Conservation (phyloP, 305 asterid species). For the Fraxinus baroniana region DNA sequence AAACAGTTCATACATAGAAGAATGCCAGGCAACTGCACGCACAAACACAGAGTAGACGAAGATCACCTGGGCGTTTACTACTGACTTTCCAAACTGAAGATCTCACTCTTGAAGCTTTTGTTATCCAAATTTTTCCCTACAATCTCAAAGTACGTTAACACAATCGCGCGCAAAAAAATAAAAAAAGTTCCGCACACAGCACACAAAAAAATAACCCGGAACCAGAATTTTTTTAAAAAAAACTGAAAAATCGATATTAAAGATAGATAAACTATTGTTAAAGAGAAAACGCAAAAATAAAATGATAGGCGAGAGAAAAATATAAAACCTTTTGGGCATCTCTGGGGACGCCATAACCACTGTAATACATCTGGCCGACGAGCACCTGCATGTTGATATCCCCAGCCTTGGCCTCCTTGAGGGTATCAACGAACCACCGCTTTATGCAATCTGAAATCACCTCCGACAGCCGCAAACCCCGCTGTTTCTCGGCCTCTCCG, state of each 20-base stretch:
- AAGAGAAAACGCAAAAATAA: no score
- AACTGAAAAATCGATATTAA: neutral
- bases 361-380: slow-evolving; percentile 60
- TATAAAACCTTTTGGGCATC: slow-evolving; percentile 55
- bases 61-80: slow-evolving; percentile 65
- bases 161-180: neutral
- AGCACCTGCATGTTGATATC: slow-evolving; percentile 72
- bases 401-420: slow-evolving; percentile 62
- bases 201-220: neutral
- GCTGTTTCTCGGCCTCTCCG: slow-evolving; percentile 19
- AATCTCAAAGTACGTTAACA: neutral
- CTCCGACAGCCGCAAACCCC: slow-evolving; percentile 43
- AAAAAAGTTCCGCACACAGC: neutral
- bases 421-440: slow-evolving; percentile 72
- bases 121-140: slow-evolving; percentile 59
- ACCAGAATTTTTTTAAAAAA: neutral
- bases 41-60: neutral
- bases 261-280: no score
- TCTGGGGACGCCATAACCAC: slow-evolving; percentile 55
- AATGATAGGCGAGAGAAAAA: neutral
- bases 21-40: neutral
- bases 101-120: slow-evolving; percentile 57
- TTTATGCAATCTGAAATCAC: slow-evolving; percentile 54
- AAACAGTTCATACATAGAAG: neutral
- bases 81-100: slow-evolving; percentile 66